phyloP scores from a whole-genome alignment of 2,329 filamentous ascomycete genomes.

The Venturia nashicola region DNA sequence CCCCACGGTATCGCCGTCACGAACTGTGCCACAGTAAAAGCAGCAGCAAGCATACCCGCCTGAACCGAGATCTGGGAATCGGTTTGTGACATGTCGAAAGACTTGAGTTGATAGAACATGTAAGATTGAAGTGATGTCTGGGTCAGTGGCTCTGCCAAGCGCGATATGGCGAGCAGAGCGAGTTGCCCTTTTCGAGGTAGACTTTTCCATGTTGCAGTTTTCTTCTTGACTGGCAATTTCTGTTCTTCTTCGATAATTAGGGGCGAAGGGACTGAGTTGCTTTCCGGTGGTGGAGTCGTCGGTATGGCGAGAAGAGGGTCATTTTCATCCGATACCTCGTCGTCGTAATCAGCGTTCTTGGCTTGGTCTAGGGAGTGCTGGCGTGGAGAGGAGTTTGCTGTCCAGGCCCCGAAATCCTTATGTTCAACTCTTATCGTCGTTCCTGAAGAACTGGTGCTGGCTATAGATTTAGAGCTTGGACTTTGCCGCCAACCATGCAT shows the following conservation, averaged over 20 bases:
- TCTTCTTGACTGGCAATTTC: constrained; percentile 20
- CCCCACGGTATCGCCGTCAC: constrained; percentile 77
- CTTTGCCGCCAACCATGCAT: background rate
- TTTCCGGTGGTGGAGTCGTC: background rate
- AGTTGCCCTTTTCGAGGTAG: constrained; percentile 70
- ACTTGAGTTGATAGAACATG: constrained; percentile 81
- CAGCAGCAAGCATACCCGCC: constrained; percentile 64
- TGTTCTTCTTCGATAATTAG: constrained; percentile 1
- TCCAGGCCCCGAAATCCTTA: background rate
- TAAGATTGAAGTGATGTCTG: constrained; percentile 70
- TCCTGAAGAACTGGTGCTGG: background rate
- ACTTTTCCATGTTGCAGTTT: constrained; percentile 54
- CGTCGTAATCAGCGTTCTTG: background rate
- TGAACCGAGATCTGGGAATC: constrained; percentile 60
- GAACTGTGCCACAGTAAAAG: constrained; percentile 74
- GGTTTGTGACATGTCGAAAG: constrained; percentile 49
- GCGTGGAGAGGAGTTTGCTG: background rate
- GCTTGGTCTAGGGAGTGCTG: background rate
- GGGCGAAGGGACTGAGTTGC: background rate
- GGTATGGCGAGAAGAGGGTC: background rate
- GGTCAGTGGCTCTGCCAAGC: constrained; percentile 70
- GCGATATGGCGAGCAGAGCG: constrained; percentile 62
- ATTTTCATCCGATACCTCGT: background rate
- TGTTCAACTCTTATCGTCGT: background rate
- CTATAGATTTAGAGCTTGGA: background rate